Evolutionary conservation across 2,329 filamentous ascomycete species (phyloP).

Genomic region (Xylariaceae sp.): DNA sequence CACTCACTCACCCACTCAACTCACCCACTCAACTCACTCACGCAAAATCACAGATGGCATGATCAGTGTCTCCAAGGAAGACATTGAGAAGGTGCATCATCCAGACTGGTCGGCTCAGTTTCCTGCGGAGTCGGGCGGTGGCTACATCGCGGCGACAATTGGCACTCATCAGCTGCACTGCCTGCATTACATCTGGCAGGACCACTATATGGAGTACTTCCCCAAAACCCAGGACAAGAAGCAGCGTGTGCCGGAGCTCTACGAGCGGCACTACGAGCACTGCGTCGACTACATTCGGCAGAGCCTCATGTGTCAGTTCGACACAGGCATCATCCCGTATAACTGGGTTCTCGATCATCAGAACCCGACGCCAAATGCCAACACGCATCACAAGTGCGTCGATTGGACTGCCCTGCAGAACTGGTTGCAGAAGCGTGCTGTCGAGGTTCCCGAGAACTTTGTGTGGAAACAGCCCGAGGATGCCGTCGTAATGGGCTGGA

Average conservation of each 20-base stretch:
- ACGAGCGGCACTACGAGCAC: slow-evolving; percentile 23
- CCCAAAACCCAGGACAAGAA: slow-evolving; percentile 16
- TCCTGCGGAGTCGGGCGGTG: slow-evolving; percentile 10
- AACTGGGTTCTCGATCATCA: slow-evolving; percentile 21
- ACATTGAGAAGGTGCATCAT: slow-evolving; percentile 11
- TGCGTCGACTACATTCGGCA: slow-evolving; percentile 22
- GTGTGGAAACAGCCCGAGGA: slow-evolving; percentile 16
- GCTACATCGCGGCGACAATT: slow-evolving; percentile 9
- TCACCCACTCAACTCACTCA: too few species aligned
- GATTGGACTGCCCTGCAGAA: slow-evolving; percentile 15
- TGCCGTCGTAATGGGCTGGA: too few species aligned
- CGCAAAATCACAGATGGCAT: slow-evolving; percentile 5
- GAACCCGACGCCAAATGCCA: slow-evolving; percentile 20
- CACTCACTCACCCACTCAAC: too few species aligned
- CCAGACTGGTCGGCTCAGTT: slow-evolving; percentile 13
- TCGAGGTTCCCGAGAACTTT: slow-evolving; percentile 16
- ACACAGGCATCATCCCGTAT: slow-evolving; percentile 18
- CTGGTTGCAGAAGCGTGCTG: slow-evolving; percentile 12
- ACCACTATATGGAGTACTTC: slow-evolving; percentile 19
- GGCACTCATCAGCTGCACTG: slow-evolving; percentile 17
- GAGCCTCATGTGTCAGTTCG: slow-evolving; percentile 20
- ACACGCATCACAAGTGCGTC: slow-evolving; percentile 18
- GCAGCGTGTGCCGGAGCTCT: slow-evolving; percentile 19
- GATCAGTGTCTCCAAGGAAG: slow-evolving; percentile 12
- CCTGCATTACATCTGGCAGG: slow-evolving; percentile 19